phyloP scores from a whole-genome alignment of 1,284 basidiomycete genomes.

The Fomitopsis betulina region DNA sequence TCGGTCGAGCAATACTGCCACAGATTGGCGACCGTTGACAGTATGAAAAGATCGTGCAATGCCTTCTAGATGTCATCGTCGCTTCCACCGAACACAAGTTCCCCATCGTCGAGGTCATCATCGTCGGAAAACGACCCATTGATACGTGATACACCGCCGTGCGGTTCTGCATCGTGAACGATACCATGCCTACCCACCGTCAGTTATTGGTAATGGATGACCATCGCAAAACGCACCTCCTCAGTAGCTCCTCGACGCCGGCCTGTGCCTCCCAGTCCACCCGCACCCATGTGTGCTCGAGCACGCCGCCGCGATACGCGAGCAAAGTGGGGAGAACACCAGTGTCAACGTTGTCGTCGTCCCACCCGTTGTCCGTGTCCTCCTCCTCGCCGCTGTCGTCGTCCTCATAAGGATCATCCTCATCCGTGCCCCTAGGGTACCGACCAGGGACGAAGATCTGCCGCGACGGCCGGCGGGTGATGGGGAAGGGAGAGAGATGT shows the following conservation, averaged over 20 bases:
- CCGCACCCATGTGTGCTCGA: conserved; percentile 79
- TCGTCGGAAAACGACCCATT: conserved; percentile 40
- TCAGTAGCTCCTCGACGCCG: conserved; percentile 64
- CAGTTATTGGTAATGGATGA: not conserved
- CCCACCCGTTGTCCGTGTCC: conserved; percentile 35
- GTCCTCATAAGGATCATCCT: conserved; percentile 42
- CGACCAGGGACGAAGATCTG: conserved; percentile 17
- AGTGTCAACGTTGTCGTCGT: conserved; percentile 61
- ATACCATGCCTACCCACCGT: conserved; percentile 38
- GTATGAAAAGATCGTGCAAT: too few species aligned
- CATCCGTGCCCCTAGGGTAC: conserved; percentile 18
- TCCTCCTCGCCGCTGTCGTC: conserved; percentile 30
- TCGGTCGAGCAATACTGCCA: too few species aligned
- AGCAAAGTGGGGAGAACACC: conserved; percentile 83
- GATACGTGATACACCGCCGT: conserved; percentile 17
- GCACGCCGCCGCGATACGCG: conserved; percentile 77
- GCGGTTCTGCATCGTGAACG: conserved; percentile 30
- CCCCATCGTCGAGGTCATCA: conserved; percentile 32
- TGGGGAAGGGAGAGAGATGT: conserved; percentile 16
- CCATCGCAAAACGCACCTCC: conserved; percentile 39
- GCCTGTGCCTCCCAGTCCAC: conserved; percentile 78
- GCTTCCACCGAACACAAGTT: conserved; percentile 27
- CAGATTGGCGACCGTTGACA: too few species aligned
- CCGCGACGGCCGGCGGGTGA: conserved; percentile 21
- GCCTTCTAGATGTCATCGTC: conserved; percentile 20